These are phyloP conservation scores for Naganishia cerealis DNA, from an alignment of 1,284 basidiomycete genomes.

Conservation along the genomic window DNA sequence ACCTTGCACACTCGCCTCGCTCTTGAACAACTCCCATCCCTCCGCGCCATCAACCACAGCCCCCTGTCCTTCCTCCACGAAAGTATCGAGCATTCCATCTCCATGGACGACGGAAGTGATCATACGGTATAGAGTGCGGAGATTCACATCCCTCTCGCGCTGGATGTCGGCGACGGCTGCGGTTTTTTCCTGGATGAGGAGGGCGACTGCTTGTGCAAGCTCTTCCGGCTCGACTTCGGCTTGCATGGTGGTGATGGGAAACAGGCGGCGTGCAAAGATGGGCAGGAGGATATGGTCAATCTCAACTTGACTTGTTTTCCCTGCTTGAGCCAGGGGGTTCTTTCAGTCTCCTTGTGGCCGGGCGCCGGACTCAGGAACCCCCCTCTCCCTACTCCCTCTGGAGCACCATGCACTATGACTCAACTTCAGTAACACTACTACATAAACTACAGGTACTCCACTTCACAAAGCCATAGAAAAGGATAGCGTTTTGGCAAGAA, in stretches of 20 bases:
- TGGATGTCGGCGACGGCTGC: background rate
- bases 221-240: background rate
- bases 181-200: conserved; percentile 4
- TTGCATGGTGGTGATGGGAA: background rate
- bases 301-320: too few species aligned
- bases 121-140: conserved; percentile 23
- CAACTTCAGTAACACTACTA: too few species aligned
- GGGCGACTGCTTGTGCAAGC: conserved; percentile 17
- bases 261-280: too few species aligned
- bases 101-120: conserved; percentile 19
- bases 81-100: conserved; percentile 7
- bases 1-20: conserved; percentile 2
- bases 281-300: too few species aligned
- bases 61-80: background rate
- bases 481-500: too few species aligned
- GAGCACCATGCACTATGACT: too few species aligned
- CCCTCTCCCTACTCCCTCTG: too few species aligned
- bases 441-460: too few species aligned
- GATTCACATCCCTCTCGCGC: conserved; percentile 6
- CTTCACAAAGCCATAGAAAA: too few species aligned
- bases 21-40: conserved; percentile 22
- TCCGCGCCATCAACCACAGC: background rate
- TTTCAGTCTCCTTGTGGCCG: too few species aligned
- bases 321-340: too few species aligned
- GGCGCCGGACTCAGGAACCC: too few species aligned